Percentiles rank a stretch among this genome's conserved stretches.
phyloP scores from a whole-genome alignment of 148 eudicot species.

The Chenopodium formosanum region DNA sequence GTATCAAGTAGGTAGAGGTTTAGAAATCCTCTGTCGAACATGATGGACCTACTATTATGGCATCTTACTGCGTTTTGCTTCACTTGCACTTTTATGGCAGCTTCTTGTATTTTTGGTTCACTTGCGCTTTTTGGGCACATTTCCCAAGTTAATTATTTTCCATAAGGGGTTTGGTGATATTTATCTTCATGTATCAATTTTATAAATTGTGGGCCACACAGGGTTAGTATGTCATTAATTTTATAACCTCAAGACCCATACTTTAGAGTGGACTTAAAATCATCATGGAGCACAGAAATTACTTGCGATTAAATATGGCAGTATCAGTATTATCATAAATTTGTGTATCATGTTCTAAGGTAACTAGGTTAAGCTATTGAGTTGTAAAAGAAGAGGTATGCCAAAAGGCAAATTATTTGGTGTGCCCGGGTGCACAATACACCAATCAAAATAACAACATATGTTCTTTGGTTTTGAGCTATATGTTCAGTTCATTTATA shows the following conservation, averaged over 20 bases:
- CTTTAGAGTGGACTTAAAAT: neutral
- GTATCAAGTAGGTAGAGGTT: no score
- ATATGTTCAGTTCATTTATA: no score
- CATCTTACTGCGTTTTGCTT: conserved; percentile 14
- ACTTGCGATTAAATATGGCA: no score
- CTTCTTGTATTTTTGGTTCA: neutral
- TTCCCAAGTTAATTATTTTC: neutral
- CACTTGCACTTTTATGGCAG: conserved; percentile 11
- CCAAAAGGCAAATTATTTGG: no score
- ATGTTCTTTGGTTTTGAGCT: no score
- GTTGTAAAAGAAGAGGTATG: no score
- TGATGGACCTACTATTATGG: conserved; percentile 17
- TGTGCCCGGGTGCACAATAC: no score
- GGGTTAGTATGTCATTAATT: no score
- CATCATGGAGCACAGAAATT: neutral
- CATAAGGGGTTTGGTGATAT: neutral
- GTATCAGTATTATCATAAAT: no score
- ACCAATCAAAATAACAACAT: no score
- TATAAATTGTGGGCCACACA: neutral
- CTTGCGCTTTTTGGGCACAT: conserved; percentile 18
- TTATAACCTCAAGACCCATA: neutral
- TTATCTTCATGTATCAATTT: neutral
- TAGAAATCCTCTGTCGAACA: neutral
- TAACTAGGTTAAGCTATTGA: no score
- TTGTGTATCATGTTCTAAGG: no score